Evolutionary conservation across 805 yeast genomes (phyloP).

Genomic region (Myxozyma vanderwaltii): DNA sequence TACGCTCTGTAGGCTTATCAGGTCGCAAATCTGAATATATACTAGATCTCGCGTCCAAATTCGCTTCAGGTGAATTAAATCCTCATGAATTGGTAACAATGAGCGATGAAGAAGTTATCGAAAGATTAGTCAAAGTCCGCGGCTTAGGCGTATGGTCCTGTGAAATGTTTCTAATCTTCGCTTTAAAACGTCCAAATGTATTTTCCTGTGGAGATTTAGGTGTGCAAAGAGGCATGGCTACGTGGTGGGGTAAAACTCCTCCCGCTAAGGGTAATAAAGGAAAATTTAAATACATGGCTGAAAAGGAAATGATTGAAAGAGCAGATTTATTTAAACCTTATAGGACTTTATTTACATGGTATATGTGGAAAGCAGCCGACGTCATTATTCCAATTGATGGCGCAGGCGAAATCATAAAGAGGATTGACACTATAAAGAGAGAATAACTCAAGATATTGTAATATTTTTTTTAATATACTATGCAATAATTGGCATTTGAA

Average conservation of each 20-base stretch:
- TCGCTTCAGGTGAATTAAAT: conserved; percentile 41
- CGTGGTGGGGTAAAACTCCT: conserved; percentile 60
- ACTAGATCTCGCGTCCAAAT: conserved; percentile 30
- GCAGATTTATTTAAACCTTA: conserved; percentile 68
- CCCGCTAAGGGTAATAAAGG: conserved; percentile 47
- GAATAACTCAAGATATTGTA: no score
- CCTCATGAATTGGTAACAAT: conserved; percentile 45
- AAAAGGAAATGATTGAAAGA: conserved; percentile 63
- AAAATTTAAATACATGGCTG: conserved; percentile 40
- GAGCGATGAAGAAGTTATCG: conserved; percentile 51
- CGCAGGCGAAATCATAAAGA: conserved; percentile 6
- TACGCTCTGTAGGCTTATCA: conserved; percentile 71
- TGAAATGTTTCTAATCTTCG: conserved; percentile 79
- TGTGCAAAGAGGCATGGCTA: conserved; percentile 75
- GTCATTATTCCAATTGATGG: conserved; percentile 30
- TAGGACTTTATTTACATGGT: conserved; percentile 40
- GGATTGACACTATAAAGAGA: background rate
- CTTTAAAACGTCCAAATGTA: conserved; percentile 64
- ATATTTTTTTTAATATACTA: no score
- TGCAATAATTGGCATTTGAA: background rate
- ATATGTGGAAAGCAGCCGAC: conserved; percentile 34
- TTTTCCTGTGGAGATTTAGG: conserved; percentile 83
- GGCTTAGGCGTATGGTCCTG: conserved; percentile 88
- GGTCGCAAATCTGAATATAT: conserved; percentile 57
- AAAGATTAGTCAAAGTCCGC: conserved; percentile 56